Conservation (phyloP, 805 yeast species). For the Hanseniaspora pseudoguilliermondii region DNA sequence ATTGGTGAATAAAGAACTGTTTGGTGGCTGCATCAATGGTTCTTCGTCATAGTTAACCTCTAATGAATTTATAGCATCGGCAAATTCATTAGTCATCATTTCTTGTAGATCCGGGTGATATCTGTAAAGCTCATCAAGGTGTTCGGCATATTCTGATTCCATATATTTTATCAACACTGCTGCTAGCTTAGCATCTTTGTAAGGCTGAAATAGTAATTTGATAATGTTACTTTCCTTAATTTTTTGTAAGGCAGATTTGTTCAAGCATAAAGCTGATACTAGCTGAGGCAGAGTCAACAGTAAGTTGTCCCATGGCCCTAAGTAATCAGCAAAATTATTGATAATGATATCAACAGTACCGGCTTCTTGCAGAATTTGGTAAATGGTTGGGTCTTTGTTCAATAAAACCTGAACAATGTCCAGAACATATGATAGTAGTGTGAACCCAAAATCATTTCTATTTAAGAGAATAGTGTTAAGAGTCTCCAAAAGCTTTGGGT, state of each 20-base stretch:
- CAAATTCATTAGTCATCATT: slow-evolving; percentile 38
- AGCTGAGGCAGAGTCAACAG: slow-evolving; percentile 55
- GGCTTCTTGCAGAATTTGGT: slow-evolving; percentile 64
- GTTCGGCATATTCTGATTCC: slow-evolving; percentile 46
- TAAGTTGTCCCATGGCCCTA: slow-evolving; percentile 48
- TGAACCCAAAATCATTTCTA: slow-evolving; percentile 53
- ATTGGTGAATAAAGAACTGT: not conserved
- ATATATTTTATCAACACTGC: slow-evolving; percentile 42
- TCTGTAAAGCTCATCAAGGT: slow-evolving; percentile 68
- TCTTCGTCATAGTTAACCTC: not conserved
- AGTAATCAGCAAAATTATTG: slow-evolving; percentile 40
- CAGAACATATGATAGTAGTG: slow-evolving; percentile 46
- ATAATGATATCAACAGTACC: slow-evolving; percentile 55
- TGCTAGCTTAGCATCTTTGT: slow-evolving; percentile 38
- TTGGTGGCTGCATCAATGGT: not conserved
- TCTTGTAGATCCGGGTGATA: slow-evolving; percentile 70
- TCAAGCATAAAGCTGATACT: slow-evolving; percentile 72
- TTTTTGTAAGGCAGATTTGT: slow-evolving; percentile 52
- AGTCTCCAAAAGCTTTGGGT: slow-evolving; percentile 59
- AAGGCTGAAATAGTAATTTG: slow-evolving; percentile 37
- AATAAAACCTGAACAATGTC: slow-evolving; percentile 58
- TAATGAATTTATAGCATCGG: slow-evolving; percentile 33
- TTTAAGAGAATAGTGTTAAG: slow-evolving; percentile 47
- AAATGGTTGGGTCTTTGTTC: slow-evolving; percentile 86
- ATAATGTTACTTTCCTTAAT: slow-evolving; percentile 35